Conservation (phyloP, 2,329 filamentous ascomycete species). For the Aureobasidium vineae region DNA sequence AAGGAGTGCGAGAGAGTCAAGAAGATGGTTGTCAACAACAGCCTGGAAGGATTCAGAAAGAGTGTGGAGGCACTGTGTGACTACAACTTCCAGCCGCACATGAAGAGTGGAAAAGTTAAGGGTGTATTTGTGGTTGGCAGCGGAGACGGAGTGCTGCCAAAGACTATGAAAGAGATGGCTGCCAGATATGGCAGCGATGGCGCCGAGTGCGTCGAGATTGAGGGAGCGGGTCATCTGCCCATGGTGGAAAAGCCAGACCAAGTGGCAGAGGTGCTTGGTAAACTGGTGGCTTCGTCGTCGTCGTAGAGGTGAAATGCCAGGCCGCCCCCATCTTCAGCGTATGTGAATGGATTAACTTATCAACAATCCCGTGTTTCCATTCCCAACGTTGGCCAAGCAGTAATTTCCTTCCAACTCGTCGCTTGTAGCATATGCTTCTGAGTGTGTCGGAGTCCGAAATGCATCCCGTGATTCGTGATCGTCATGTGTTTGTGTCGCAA, state of each 20-base stretch:
- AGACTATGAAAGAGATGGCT: conserved; percentile 75
- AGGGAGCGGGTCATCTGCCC: conserved; percentile 73
- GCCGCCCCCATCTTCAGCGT: not conserved
- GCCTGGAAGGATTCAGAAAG: conserved; percentile 66
- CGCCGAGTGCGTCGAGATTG: conserved; percentile 62
- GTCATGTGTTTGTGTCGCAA: not conserved
- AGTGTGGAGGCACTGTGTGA: conserved; percentile 69
- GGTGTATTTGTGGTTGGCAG: conserved; percentile 71
- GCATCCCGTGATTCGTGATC: not conserved
- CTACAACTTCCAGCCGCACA: conserved; percentile 62
- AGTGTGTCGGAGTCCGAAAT: not conserved
- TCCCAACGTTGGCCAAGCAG: not conserved
- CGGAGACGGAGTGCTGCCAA: conserved; percentile 70
- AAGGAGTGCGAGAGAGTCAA: conserved; percentile 59
- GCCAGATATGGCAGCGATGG: conserved; percentile 55
- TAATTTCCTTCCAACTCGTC: not conserved
- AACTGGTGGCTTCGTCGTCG: conserved; percentile 49
- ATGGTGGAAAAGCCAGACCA: conserved; percentile 73
- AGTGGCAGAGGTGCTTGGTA: conserved; percentile 63
- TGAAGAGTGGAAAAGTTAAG: conserved; percentile 56
- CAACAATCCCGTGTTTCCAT: not conserved
- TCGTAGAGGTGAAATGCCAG: not conserved
- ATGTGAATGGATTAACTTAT: not conserved
- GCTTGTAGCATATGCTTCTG: not conserved
- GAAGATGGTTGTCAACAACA: conserved; percentile 67